Conservation (phyloP, 345 rosid species). For the Acer negundo region DNA sequence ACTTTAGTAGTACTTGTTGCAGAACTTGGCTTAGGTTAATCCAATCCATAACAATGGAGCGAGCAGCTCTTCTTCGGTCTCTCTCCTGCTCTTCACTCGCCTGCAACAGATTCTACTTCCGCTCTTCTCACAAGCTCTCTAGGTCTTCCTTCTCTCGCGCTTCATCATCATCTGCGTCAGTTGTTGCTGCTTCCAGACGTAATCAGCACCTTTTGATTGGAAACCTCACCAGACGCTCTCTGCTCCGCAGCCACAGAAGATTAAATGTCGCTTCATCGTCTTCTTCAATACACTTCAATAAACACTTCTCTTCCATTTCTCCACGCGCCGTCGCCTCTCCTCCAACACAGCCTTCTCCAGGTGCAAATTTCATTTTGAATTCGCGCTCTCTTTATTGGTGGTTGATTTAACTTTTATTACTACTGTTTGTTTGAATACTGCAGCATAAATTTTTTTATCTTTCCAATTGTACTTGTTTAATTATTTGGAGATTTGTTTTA, state of each 20-base stretch:
- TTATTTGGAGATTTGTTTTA: too few relatives aligned
- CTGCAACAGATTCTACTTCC: constrained; percentile 41
- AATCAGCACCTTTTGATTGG: constrained; percentile 39
- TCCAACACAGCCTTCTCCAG: constrained; percentile 57
- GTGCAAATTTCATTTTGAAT: constrained; percentile 31
- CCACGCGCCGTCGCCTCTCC: constrained; percentile 69
- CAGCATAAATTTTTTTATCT: not conserved
- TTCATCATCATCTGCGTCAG: constrained; percentile 24
- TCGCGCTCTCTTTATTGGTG: not conserved
- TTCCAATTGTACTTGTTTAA: too few relatives aligned
- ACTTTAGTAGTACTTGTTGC: not conserved
- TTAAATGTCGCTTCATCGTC: constrained; percentile 34
- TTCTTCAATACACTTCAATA: constrained; percentile 26
- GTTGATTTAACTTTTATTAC: not conserved
- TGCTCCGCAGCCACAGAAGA: constrained; percentile 40
- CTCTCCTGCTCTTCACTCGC: constrained; percentile 51
- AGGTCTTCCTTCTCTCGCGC: constrained; percentile 32
- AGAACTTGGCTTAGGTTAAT: not conserved
- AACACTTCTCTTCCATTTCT: constrained; percentile 56
- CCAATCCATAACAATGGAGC: constrained; percentile 39
- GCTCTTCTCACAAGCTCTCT: constrained; percentile 42
- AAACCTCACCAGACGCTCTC: constrained; percentile 41
- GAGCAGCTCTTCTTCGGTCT: constrained; percentile 57
- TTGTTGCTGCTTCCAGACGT: constrained; percentile 14
- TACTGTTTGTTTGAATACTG: not conserved